Percentiles rank a stretch among this genome's conserved stretches.
Conservation (phyloP, 139 green algal species). For the Microglena sp. region DNA sequence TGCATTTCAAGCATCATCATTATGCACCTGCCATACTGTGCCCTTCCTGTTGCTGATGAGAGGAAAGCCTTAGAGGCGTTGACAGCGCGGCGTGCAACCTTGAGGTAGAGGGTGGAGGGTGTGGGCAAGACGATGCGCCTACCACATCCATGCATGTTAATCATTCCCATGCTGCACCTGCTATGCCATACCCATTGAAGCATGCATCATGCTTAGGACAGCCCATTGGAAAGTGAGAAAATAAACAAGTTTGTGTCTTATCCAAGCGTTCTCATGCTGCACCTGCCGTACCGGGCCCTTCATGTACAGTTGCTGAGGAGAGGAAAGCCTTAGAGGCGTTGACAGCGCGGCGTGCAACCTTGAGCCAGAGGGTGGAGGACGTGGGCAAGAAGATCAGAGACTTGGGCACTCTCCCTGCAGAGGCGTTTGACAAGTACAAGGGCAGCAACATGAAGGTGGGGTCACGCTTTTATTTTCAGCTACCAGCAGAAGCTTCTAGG, state of each 20-base stretch:
- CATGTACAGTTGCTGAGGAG: constrained; percentile 27
- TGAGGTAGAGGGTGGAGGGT: constrained; percentile 51
- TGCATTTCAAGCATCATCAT: too few species aligned
- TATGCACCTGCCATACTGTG: too few species aligned
- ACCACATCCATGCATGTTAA: too few species aligned
- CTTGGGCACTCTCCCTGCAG: constrained; percentile 78
- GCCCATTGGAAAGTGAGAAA: too few species aligned
- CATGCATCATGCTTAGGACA: too few species aligned
- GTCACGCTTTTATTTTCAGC: too few species aligned
- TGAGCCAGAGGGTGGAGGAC: constrained; percentile 51
- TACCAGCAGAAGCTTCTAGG: too few species aligned
- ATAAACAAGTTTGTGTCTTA: too few species aligned
- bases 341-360: constrained; percentile 29
- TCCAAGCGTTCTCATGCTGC: too few species aligned
- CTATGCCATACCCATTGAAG: too few species aligned
- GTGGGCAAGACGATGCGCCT: constrained; percentile 73
- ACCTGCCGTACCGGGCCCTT: too few species aligned
- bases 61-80: constrained; percentile 48
- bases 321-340: constrained; percentile 48
- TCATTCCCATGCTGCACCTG: too few species aligned
- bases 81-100: constrained; percentile 29
- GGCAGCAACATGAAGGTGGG: constrained; percentile 38
- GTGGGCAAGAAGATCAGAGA: constrained; percentile 77
- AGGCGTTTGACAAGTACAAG: constrained; percentile 74
- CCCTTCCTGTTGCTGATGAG: constrained; percentile 31